Evolutionary conservation across 768 basidiomycete genomes (phyloP), one percentile per base, ranked within the genome.

Genomic region (Auriscalpium microsporum): DNA sequence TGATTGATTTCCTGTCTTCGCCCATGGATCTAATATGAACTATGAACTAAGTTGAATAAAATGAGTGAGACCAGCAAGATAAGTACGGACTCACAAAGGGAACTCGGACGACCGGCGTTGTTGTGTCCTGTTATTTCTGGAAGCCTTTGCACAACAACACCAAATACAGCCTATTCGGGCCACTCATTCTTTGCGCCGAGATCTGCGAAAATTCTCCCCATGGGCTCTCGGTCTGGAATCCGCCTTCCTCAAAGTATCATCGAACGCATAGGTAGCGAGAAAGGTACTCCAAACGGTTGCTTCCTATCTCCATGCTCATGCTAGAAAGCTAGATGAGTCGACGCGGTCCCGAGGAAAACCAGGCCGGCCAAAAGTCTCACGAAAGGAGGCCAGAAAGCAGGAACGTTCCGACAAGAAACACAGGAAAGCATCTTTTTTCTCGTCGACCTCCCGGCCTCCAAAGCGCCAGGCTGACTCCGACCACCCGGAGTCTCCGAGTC

Each of bases 301-400:
- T 28, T 1, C 7, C 28, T 28, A 28, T 28, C 28, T 28, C 28
- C 28, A 28, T 28, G 28, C 28, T 28, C 28, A 28, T 28, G 2
- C n/a, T 11, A 6, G 3, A 52, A 44, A 4, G 21, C 16, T 7
- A 56, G 57, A 53, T 28, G 19, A 42, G 6, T 35, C 9, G 37
- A 14, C 40, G 23, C 46, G 53, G 19, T 23, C 37, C 8, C 42
- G 54, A 14, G 47, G 54, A 33, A 10, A 17, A 45, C 51, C 50
- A 34, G 45, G 35, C 44, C 49, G 35, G 23, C 48, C 40, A 4
- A 61, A 68, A 42, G 46, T 63, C 23, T 75, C 77, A 48, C 76
- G 86, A 54, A 88, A 82, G 66, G 85, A 86, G 48, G 65, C 76
- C 13, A 72, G 87, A 45, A 90, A 84, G 65, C 77, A 82, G 61